A percentile compares a stretch with the other conserved stretches of the same genome.
Evolutionary conservation across 192 early-diverging fungal species (phyloP).

Genomic region (Mortierella antarctica): DNA sequence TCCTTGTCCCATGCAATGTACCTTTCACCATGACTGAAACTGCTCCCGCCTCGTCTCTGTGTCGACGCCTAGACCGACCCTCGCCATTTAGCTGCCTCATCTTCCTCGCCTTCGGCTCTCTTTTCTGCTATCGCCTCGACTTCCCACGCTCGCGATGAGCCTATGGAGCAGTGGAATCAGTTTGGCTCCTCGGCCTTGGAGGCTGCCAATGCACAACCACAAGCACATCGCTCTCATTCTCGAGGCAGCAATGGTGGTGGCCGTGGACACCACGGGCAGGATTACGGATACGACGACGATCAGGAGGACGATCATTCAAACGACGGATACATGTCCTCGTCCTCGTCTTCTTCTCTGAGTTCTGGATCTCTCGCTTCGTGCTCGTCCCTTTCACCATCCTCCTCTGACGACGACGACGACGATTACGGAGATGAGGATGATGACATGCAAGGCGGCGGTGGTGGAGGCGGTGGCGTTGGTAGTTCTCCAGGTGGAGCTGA

Average conservation of each 20-base stretch:
- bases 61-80: slow-evolving; percentile 17
- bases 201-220: neutral
- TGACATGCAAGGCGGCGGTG: slow-evolving; percentile 3
- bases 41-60: neutral
- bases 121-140: slow-evolving; percentile 16
- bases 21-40: neutral
- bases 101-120: slow-evolving; percentile 42
- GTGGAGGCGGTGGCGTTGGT: slow-evolving; percentile 1
- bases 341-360: slow-evolving; percentile 8
- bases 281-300: slow-evolving; percentile 13
- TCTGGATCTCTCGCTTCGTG: slow-evolving; percentile 11
- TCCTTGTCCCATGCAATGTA: neutral
- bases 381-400: slow-evolving; percentile 10
- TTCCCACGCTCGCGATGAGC: slow-evolving; percentile 6
- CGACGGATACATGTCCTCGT: slow-evolving; percentile 33
- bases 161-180: slow-evolving; percentile 39
- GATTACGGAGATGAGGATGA: slow-evolving; percentile 15
- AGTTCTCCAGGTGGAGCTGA: neutral
- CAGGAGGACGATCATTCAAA: slow-evolving; percentile 12
- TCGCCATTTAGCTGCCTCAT: slow-evolving; percentile 37
- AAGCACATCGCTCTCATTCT: slow-evolving; percentile 9
- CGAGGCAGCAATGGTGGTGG: neutral
- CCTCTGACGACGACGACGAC: slow-evolving; percentile 29
- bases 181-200: slow-evolving; percentile 17
- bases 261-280: slow-evolving; percentile 19